phyloP scores from a whole-genome alignment of 106 monocot species.

The Apostasia ramifera region DNA sequence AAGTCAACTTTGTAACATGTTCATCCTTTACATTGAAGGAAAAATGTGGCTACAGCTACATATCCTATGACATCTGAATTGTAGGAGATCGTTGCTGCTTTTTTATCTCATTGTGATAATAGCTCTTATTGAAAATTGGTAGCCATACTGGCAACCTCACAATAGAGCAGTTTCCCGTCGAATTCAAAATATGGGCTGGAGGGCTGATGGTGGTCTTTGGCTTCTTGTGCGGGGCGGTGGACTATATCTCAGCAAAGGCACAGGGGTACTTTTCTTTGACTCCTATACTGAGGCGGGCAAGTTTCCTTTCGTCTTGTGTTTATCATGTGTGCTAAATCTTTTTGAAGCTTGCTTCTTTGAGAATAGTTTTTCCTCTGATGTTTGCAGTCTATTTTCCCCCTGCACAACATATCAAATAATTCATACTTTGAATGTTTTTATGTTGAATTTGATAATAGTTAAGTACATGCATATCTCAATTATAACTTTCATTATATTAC shows the following conservation, averaged over 20 bases:
- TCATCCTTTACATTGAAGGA: too few relatives aligned
- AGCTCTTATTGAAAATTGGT: slow-evolving; percentile 13
- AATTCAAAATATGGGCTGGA: slow-evolving; percentile 99
- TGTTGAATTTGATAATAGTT: too few relatives aligned
- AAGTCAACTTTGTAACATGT: too few relatives aligned
- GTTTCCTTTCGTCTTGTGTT: not conserved
- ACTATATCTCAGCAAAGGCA: slow-evolving; percentile 94
- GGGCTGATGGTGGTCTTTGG: slow-evolving; percentile 99
- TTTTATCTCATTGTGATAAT: not conserved
- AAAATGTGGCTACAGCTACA: too few relatives aligned
- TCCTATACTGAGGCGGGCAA: not conserved
- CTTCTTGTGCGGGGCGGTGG: slow-evolving; percentile 87
- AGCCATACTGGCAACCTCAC: slow-evolving; percentile 98
- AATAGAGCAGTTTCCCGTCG: slow-evolving; percentile 84
- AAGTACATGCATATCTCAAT: too few relatives aligned
- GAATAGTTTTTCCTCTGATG: too few relatives aligned
- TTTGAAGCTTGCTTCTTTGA: too few relatives aligned
- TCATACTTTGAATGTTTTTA: too few relatives aligned
- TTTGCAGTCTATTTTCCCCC: too few relatives aligned
- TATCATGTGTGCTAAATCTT: too few relatives aligned
- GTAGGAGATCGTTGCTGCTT: not conserved
- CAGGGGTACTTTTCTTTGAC: slow-evolving; percentile 43
- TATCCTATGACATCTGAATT: not conserved
- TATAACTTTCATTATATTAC: too few relatives aligned
- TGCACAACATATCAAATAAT: too few relatives aligned